Conservation (phyloP, 1,139 yeast genomes). For the Wickerhamomyces sp. region DNA sequence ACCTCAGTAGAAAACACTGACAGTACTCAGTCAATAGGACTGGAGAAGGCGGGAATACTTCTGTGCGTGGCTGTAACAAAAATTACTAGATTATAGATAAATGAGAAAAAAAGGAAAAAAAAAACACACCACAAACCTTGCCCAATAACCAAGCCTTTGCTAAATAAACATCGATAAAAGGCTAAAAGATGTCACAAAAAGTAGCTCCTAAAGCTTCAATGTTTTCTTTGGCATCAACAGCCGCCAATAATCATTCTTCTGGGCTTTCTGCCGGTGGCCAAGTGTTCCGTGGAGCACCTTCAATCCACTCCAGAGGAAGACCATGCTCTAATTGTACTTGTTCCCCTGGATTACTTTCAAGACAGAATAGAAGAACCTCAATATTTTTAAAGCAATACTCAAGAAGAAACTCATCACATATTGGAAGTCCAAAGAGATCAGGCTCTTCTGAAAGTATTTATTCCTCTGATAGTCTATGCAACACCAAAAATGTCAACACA, state of each 20-base stretch:
- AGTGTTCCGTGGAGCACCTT: slow-evolving; percentile 4
- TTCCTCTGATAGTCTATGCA: slow-evolving; percentile 34
- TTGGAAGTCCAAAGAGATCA: slow-evolving; percentile 19
- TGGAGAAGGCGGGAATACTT: too few relatives aligned
- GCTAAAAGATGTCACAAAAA: slow-evolving; percentile 21
- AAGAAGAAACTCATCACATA: slow-evolving; percentile 12
- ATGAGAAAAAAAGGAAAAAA: too few relatives aligned
- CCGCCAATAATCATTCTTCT: slow-evolving; percentile 5
- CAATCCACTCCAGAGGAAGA: slow-evolving; percentile 26
- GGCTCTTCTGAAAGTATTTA: slow-evolving; percentile 30
- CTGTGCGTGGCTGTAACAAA: too few relatives aligned
- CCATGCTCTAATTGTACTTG: slow-evolving; percentile 75
- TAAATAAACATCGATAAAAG: not conserved
- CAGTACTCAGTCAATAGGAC: too few relatives aligned
- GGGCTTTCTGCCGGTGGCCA: slow-evolving; percentile 7
- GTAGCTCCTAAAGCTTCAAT: slow-evolving; percentile 23
- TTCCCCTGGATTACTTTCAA: slow-evolving; percentile 71
- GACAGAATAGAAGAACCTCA: slow-evolving; percentile 54
- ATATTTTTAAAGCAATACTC: slow-evolving; percentile 43
- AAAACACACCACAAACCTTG: too few relatives aligned
- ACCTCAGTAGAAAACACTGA: too few relatives aligned
- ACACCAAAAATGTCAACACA: slow-evolving; percentile 46
- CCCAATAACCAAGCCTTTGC: not conserved
- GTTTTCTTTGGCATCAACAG: slow-evolving; percentile 21
- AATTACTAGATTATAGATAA: too few relatives aligned